Base-by-base conservation (phyloP, 768 basidiomycete species). In the Sistotremastrum niveocremeum region DNA sequence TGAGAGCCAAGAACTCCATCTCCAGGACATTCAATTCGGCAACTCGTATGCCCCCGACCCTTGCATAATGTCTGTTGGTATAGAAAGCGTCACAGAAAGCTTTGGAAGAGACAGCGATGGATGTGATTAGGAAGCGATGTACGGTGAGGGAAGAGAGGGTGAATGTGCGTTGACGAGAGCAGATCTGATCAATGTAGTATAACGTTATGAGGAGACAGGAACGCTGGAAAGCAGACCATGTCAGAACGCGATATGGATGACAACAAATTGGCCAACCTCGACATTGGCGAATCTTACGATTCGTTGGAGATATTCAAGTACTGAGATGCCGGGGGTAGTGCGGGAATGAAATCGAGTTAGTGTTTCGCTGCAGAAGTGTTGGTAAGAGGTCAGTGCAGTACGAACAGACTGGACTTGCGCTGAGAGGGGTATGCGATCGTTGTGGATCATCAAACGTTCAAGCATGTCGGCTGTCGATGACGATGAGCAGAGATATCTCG, bases 301-400 rank as follows among this genome's bases (percentile, higher is more conserved):
- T 45, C 95, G 85, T 54, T 81, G 76, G 48, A 98, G 73, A 65
- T 99, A 99, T 60, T 98, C 95, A 51, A 88, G 69, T 42, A 98
- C 79, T 51, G 72, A 74, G 63, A 98, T 98, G 49, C 68, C 72
- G 39, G 95, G 94, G 4, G 90, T 75, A 6, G 91, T 78, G 54
- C 93, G 77, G 33, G 93, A 97, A 65, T 99, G 95, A 62, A 99
- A 99, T 46, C 93, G 82, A 40, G 95, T 97, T 51, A 99, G 73
- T 52, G 81, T 79, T 68, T 88, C 84, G 33, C 87, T 90, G 60
- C 39, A 57, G 46, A 50, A 47, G 57, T 39, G 49, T 47, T 44
- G 46, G 52, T 37, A 38, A 49, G 35, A 39, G 37, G 50, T 30
- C 40, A 36, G 49, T 46, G 58, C 56, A 49, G 50, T 54, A 58